Evolutionary conservation across 495 filamentous ascomycete genomes (phyloP), one percentile per base, ranked within the genome.

Genomic region (Talaromyces borbonicus): DNA sequence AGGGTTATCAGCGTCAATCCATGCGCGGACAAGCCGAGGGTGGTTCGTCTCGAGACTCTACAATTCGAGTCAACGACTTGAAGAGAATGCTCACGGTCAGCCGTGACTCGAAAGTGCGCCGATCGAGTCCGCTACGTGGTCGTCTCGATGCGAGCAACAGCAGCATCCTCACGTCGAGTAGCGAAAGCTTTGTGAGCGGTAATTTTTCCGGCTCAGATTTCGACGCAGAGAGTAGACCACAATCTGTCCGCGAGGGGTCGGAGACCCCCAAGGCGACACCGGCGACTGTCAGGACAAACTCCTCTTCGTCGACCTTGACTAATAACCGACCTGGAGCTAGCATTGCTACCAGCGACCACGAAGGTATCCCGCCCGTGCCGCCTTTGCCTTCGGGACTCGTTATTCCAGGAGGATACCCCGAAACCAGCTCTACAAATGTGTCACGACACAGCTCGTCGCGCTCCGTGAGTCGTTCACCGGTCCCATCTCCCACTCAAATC

Each of bases 11-110:
- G 24, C 64, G 68, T 24, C 61, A 62, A 14, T 61, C 57, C 43
- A 26, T n/a, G n/a, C n/a, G 19, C 22, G 26, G 11, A 11, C 38
- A 74, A 66, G 43, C 49, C 24, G 67, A 66, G 14, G 72, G 73
- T 19, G 60, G 55, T 2, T 79, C 81, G 0, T 69, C 66, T 22
- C 67, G 78, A 47, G 80, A 75, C 22, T 81, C 77, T 14, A 78
- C 87, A 8, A 78, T 88, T n/a, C 81, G 84, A 27, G 81, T 94
- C n/a, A 87, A 89, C 46, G 87, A 94, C 53, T 70, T 95, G 49
- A 90, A 89, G 59, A 77, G 79, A 39, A 83, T 81, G 18, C 72
- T 86, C 12, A 79, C 78, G 2, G 79, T 67, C 20, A 61, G 54
- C 50, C 63, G 59, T 49, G 65, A 66, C 8, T 53, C 55, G 6